Evolutionary conservation across 1,139 yeast species (phyloP), one percentile per base, ranked within the genome.

Genomic region (Diutina mesorugosa): DNA sequence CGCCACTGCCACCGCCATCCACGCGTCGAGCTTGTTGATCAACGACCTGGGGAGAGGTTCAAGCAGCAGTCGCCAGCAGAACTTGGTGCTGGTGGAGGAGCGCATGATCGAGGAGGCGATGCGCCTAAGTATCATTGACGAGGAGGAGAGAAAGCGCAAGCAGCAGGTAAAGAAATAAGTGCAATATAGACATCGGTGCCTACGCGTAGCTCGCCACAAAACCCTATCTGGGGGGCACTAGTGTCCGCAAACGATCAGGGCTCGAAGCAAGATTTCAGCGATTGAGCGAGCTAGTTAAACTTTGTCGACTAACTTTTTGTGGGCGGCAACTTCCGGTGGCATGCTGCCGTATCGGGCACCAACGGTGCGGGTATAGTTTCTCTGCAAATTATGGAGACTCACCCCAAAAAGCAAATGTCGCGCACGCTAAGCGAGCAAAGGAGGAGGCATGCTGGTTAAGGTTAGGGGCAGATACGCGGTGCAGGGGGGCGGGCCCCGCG

Each of bases 1-100:
- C 0, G 98, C 97, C 0, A 90, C 96, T 18, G 98, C 98, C 0
- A 88, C 90, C 55, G 97, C 97, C 0, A 81, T 75, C 26, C 70
- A 77, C 50, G 74, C 84, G 60, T 72, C 79, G 14, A 78, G 88
- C 57, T 85, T 90, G 35, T 76, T 84, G 61, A 75, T 79, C 45
- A 84, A 86, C 62, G 76, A 84, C 62, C 86, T 65, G 41, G 10
- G 59, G 67, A 56, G 59, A 62, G 54, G 58, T 65, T 12, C 41
- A 3, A 10, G 41, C 41, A 12, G 41, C 41, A 35, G 41, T 5
- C 30, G 58, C 59, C 50, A 59, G 30, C 55, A 14, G 16, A 65
- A 66, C 45, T 59, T 65, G 32, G 67, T 66, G 46, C 59, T 71
- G 4, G 67, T 87, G 54, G 96, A 90, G 66, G 88, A 87, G 57